These are phyloP conservation scores for Apiospora sp. DNA, from an alignment of 2,329 filamentous ascomycete genomes.

Conservation along the genomic window DNA sequence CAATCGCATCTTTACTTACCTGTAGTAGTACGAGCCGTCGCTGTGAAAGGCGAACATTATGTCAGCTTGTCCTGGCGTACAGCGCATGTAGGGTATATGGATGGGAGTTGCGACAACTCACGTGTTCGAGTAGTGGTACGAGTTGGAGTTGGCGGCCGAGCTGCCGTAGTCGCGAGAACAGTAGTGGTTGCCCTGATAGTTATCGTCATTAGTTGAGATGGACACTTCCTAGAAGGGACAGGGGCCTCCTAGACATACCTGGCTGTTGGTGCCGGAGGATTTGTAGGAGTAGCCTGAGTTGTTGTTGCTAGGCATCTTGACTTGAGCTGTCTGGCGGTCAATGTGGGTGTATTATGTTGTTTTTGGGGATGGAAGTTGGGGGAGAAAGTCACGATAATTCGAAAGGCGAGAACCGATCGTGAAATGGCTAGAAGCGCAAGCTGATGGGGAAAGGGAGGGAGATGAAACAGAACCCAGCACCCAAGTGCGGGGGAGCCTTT, in stretches of 20 bases:
- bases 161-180: constrained; percentile 70
- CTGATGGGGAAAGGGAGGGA: not conserved
- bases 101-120: constrained; percentile 41
- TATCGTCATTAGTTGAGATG: not conserved
- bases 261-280: constrained; percentile 67
- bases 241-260: constrained; percentile 51
- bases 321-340: not conserved
- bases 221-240: no score
- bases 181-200: constrained; percentile 71
- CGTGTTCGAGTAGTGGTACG: constrained; percentile 74
- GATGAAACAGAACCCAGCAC: not conserved
- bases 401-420: not conserved
- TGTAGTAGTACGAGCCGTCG: constrained; percentile 75
- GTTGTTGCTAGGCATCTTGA: constrained; percentile 11
- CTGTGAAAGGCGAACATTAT: constrained; percentile 39
- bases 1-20: not conserved
- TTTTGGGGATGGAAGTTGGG: not conserved
- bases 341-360: not conserved
- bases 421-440: no score
- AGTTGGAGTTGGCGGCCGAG: constrained; percentile 62
- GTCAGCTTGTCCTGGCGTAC: constrained; percentile 13
- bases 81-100: not conserved
- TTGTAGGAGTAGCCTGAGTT: constrained; percentile 51
- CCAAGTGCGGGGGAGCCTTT: not conserved
- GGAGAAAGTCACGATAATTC: not conserved